These are phyloP conservation scores for Wickerhamiella nectarea DNA, from an alignment of 805 yeast species.

Conservation along the genomic window DNA sequence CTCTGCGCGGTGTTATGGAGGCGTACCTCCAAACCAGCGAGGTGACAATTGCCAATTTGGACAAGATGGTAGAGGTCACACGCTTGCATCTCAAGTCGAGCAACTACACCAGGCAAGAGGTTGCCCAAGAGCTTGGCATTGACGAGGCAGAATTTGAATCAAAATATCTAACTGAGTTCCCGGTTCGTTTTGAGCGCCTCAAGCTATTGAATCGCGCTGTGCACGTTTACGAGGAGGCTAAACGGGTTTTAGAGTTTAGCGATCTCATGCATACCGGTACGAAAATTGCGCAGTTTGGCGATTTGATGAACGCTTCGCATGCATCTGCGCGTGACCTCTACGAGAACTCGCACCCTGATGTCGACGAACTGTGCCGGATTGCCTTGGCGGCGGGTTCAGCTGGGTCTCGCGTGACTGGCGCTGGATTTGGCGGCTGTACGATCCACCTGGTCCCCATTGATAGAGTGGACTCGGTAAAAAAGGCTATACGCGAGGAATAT, in stretches of 20 bases:
- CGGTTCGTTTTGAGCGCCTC: slow-evolving; percentile 44
- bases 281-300: slow-evolving; percentile 37
- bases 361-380: slow-evolving; percentile 39
- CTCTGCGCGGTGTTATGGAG: slow-evolving; percentile 51
- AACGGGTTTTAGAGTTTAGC: slow-evolving; percentile 42
- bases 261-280: slow-evolving; percentile 27
- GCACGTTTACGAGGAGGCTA: slow-evolving; percentile 51
- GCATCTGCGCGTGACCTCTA: slow-evolving; percentile 34
- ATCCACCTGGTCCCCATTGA: slow-evolving; percentile 45
- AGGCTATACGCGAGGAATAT: slow-evolving; percentile 38
- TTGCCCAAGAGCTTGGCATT: slow-evolving; percentile 32
- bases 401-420: slow-evolving; percentile 66
- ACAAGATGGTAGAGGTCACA: slow-evolving; percentile 31
- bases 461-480: slow-evolving; percentile 28
- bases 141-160: slow-evolving; percentile 32
- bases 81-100: slow-evolving; percentile 30
- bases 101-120: slow-evolving; percentile 41
- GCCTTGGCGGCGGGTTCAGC: slow-evolving; percentile 43
- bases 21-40: slow-evolving; percentile 27
- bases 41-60: slow-evolving; percentile 31
- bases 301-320: slow-evolving; percentile 47
- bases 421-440: slow-evolving; percentile 67
- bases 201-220: slow-evolving; percentile 44
- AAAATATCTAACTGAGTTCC: slow-evolving; percentile 37
- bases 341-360: slow-evolving; percentile 43